Percentiles rank a stretch among this genome's conserved stretches.
These are phyloP conservation scores for Rheum nobile DNA, from an alignment of 148 eudicot genomes.

Conservation along the genomic window DNA sequence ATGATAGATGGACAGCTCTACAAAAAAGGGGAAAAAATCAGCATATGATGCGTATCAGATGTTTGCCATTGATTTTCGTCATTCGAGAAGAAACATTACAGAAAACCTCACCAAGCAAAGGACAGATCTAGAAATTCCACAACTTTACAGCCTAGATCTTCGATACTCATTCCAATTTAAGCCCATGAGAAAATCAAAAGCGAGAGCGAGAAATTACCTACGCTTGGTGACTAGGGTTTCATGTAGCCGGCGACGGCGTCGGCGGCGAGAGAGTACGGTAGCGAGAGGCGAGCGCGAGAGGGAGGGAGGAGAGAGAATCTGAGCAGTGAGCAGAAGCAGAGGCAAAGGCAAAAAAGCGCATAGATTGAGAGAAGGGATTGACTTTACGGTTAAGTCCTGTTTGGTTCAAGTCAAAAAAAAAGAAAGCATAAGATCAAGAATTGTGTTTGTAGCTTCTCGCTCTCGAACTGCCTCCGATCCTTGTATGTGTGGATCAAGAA, in stretches of 20 bases:
- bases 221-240: neutral
- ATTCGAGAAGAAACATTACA: neutral
- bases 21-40: neutral
- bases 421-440: neutral
- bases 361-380: slow-evolving; percentile 5
- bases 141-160: slow-evolving; percentile 1
- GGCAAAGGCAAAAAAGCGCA: neutral
- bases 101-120: neutral
- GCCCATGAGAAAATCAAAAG: neutral
- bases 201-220: neutral
- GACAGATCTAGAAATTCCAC: neutral
- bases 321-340: slow-evolving; percentile 5
- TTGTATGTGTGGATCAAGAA: neutral
- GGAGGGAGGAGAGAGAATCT: neutral
- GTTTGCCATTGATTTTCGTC: neutral
- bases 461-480: neutral
- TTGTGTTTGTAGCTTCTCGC: neutral
- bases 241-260: neutral
- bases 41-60: neutral
- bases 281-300: slow-evolving; percentile 2
- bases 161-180: neutral
- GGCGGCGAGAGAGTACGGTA: neutral
- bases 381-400: slow-evolving; percentile 4
- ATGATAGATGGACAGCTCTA: neutral
- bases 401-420: neutral